Conservation (phyloP, 2,329 filamentous ascomycete genomes). For the Fusarium dlaminii region DNA sequence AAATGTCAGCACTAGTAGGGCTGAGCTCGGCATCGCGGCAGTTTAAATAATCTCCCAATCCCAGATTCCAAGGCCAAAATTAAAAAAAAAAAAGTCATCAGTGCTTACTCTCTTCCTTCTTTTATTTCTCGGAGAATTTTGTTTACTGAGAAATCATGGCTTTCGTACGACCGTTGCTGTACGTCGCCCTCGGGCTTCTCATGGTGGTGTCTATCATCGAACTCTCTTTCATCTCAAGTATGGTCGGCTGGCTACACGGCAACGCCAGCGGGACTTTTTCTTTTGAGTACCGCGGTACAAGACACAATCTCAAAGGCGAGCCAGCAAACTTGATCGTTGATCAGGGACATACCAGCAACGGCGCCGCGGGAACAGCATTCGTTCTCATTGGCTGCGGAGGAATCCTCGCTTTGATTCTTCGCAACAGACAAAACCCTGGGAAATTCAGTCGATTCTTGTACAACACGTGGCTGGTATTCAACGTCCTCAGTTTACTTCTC, state of each 20-base stretch:
- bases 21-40: slow-evolving; percentile 15
- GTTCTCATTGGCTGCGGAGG: slow-evolving; percentile 41
- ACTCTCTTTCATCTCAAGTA: slow-evolving; percentile 41
- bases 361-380: slow-evolving; percentile 43
- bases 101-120: neutral
- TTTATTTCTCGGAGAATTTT: neutral
- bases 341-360: slow-evolving; percentile 44
- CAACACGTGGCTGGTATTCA: slow-evolving; percentile 35
- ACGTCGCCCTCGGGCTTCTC: slow-evolving; percentile 37
- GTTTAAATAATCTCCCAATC: slow-evolving; percentile 6
- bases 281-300: slow-evolving; percentile 20
- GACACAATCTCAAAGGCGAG: slow-evolving; percentile 26
- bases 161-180: slow-evolving; percentile 23
- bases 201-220: slow-evolving; percentile 44
- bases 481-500: slow-evolving; percentile 37
- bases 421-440: slow-evolving; percentile 14
- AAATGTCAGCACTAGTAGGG: slow-evolving; percentile 26
- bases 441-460: slow-evolving; percentile 32
- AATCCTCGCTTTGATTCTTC: slow-evolving; percentile 35
- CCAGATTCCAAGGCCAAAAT: neutral
- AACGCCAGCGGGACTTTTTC: slow-evolving; percentile 38
- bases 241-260: slow-evolving; percentile 42
- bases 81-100: too few relatives aligned
- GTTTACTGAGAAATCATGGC: neutral
- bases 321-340: slow-evolving; percentile 41